Percentiles rank a stretch among this genome's conserved stretches.
phyloP scores from a whole-genome alignment of 139 green algal species.

The Closterium sp. region DNA sequence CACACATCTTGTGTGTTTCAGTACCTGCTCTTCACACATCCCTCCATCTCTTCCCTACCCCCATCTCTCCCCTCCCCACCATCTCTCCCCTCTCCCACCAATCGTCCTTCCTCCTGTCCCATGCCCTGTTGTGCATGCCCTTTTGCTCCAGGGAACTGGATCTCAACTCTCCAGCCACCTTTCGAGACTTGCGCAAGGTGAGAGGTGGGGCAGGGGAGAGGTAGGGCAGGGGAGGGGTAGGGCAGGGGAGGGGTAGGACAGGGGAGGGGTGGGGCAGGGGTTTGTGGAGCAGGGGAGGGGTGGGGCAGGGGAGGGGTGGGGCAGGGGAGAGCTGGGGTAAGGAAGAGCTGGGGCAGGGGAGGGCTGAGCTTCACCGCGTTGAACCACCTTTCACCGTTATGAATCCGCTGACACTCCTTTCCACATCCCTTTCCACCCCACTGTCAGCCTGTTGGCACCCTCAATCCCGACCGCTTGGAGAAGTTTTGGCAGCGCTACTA shows the following conservation, averaged over 20 bases:
- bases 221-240: background rate
- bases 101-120: background rate
- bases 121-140: background rate
- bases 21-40: too few relatives aligned
- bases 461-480: slow-evolving; percentile 75
- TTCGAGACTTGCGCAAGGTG: slow-evolving; percentile 52
- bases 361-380: too few relatives aligned
- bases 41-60: too few relatives aligned
- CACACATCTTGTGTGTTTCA: too few relatives aligned
- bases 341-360: too few relatives aligned
- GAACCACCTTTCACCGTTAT: too few relatives aligned
- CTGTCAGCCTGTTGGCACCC: slow-evolving; percentile 81
- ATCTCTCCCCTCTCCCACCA: background rate
- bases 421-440: too few relatives aligned
- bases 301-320: too few relatives aligned
- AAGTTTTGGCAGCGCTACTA: slow-evolving; percentile 67
- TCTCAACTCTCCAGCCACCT: slow-evolving; percentile 28
- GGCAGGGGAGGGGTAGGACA: background rate
- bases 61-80: too few relatives aligned
- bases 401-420: too few relatives aligned
- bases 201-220: background rate
- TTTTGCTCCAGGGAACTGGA: slow-evolving; percentile 16
- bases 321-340: too few relatives aligned
- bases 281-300: too few relatives aligned
- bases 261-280: background rate